Conservation (phyloP, 495 filamentous ascomycete species). For the Aspergillus coremiiformis region DNA sequence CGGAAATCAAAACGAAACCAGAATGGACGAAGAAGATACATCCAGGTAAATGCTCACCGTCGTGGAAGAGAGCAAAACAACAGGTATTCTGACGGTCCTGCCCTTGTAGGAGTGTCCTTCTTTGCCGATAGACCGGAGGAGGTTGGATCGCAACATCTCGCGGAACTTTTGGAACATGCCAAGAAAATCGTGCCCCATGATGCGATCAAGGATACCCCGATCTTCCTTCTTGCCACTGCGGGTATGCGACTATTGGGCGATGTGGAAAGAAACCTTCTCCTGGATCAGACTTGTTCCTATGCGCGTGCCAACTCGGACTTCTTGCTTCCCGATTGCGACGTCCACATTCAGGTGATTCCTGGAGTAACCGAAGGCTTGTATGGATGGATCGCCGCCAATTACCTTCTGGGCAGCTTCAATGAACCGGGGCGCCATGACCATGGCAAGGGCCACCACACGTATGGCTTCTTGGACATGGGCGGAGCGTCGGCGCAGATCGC, state of each 20-base stretch:
- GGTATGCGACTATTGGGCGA: constrained; percentile 87
- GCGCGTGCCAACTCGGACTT: constrained; percentile 73
- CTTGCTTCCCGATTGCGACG: constrained; percentile 76
- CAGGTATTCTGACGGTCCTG: neutral
- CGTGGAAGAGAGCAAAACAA: too few species aligned
- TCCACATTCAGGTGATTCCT: constrained; percentile 90
- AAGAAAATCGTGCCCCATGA: constrained; percentile 70
- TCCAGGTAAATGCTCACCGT: constrained; percentile 49
- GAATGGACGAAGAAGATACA: constrained; percentile 90
- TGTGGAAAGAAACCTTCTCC: constrained; percentile 58
- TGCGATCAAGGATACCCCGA: constrained; percentile 73
- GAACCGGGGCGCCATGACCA: constrained; percentile 62
- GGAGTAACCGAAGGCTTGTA: constrained; percentile 97
- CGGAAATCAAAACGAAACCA: constrained; percentile 72
- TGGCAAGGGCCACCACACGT: constrained; percentile 88
- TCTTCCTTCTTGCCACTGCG: constrained; percentile 95
- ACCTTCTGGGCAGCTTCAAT: constrained; percentile 89
- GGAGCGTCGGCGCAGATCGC: constrained; percentile 96
- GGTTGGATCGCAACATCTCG: constrained; percentile 76
- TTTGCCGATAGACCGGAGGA: constrained; percentile 69
- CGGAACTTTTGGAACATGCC: constrained; percentile 74
- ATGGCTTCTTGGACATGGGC: constrained; percentile 98
- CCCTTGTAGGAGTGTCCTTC: constrained; percentile 66
- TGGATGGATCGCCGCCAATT: constrained; percentile 99
- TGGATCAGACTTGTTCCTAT: constrained; percentile 77